phyloP scores from a whole-genome alignment of 2,329 filamentous ascomycete genomes.

The Eutypella sp. region DNA sequence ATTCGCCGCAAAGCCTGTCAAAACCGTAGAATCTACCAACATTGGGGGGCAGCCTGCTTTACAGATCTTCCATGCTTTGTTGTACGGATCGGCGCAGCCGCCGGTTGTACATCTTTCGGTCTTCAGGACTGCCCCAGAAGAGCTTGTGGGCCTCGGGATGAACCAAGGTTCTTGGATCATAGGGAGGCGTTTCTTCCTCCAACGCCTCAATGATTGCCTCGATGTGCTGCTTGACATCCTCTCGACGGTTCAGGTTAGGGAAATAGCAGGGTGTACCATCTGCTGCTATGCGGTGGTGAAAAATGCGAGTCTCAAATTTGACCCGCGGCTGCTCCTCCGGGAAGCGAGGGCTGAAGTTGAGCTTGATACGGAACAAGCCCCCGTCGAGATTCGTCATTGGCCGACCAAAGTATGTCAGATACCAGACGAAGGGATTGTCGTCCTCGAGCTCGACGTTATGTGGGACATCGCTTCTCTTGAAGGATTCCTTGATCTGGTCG shows the following conservation, averaged over 20 bases:
- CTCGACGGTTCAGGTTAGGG: slow-evolving; percentile 52
- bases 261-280: slow-evolving; percentile 83
- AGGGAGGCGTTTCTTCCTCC: slow-evolving; percentile 84
- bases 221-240: slow-evolving; percentile 79
- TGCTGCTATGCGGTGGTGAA: slow-evolving; percentile 79
- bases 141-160: slow-evolving; percentile 81
- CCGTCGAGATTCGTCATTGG: slow-evolving; percentile 93
- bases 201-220: slow-evolving; percentile 75
- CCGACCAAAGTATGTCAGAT: slow-evolving; percentile 80
- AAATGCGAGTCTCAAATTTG: slow-evolving; percentile 73
- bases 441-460: slow-evolving; percentile 73
- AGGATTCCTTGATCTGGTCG: slow-evolving; percentile 71
- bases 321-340: slow-evolving; percentile 85
- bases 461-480: slow-evolving; percentile 66
- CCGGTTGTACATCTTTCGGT: slow-evolving; percentile 81
- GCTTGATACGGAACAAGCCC: slow-evolving; percentile 76
- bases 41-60: too few species aligned
- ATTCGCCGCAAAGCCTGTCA: not conserved
- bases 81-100: slow-evolving; percentile 74
- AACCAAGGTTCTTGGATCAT: slow-evolving; percentile 84
- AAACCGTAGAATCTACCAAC: too few species aligned
- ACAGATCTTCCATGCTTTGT: slow-evolving; percentile 56
- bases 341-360: slow-evolving; percentile 78
- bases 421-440: slow-evolving; percentile 85
- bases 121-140: slow-evolving; percentile 76